These are phyloP conservation scores for Crithidia acanthocephali DNA, from an alignment of 208 protist genomes.

Conservation along the genomic window DNA sequence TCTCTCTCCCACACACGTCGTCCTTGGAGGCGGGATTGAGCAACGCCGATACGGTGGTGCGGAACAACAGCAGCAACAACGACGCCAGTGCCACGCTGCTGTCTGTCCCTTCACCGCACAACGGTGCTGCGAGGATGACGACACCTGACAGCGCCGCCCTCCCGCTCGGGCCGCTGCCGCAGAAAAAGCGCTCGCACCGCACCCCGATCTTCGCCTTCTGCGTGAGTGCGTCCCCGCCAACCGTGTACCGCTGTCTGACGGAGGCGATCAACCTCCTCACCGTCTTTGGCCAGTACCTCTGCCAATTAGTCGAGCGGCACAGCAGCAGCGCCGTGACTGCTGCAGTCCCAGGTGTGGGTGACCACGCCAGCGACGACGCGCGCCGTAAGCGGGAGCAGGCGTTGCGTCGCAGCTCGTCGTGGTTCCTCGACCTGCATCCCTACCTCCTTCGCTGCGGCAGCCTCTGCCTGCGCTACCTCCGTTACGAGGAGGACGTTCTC, in stretches of 20 bases:
- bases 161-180: background rate
- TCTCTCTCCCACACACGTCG: background rate
- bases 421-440: conserved; percentile 34
- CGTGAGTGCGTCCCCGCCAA: conserved; percentile 6
- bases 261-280: conserved; percentile 27
- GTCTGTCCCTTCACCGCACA: background rate
- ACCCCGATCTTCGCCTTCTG: conserved; percentile 12
- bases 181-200: background rate
- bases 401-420: conserved; percentile 5
- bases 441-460: conserved; percentile 28
- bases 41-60: background rate
- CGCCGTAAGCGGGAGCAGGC: background rate
- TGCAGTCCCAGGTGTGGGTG: background rate
- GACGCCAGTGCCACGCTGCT: background rate
- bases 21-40: background rate
- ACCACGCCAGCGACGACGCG: background rate
- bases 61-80: background rate
- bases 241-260: conserved; percentile 27
- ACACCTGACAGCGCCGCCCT: background rate
- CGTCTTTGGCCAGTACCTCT: conserved; percentile 30
- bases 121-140: background rate
- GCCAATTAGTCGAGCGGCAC: conserved; percentile 27
- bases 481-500: conserved; percentile 51
- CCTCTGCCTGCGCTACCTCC: conserved; percentile 32
- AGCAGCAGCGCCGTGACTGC: background rate